These are phyloP conservation scores for Canna indica DNA, from an alignment of 176 grass and related monocot genomes.

Conservation along the genomic window DNA sequence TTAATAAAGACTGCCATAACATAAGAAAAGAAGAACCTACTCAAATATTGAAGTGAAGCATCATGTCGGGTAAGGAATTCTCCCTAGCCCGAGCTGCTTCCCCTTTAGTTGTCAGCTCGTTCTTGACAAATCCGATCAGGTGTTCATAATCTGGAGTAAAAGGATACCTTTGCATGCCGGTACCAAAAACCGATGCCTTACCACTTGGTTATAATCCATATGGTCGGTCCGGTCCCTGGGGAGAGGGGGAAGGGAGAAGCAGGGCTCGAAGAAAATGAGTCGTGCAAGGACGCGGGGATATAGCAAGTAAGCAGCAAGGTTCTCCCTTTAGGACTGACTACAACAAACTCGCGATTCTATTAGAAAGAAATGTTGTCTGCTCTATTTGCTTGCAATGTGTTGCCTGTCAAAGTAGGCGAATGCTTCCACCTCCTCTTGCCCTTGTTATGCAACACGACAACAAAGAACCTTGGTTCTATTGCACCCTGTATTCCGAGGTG, in stretches of 20 bases:
- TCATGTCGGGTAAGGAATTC: no score
- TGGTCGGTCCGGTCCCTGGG: background rate
- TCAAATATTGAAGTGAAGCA: no score
- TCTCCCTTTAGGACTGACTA: background rate
- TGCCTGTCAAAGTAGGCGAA: background rate
- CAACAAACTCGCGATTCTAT: background rate
- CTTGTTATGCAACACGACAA: background rate
- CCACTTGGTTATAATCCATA: no score
- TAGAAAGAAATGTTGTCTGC: background rate
- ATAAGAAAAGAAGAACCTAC: no score
- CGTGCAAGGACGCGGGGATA: slow-evolving; percentile 9
- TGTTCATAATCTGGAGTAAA: no score
- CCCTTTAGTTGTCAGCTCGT: no score
- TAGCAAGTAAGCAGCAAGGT: background rate
- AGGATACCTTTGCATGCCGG: no score
- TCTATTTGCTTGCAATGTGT: background rate
- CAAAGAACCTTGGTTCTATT: background rate
- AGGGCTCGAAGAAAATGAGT: background rate
- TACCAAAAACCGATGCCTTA: no score
- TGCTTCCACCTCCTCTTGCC: background rate
- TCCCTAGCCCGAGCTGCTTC: no score
- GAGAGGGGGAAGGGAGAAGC: background rate
- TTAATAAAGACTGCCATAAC: no score
- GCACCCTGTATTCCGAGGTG: background rate
- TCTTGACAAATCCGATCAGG: no score